Percentiles rank a stretch among this genome's conserved stretches.
Conservation (phyloP, 495 filamentous ascomycete species). For the Penicillium flavigenum region DNA sequence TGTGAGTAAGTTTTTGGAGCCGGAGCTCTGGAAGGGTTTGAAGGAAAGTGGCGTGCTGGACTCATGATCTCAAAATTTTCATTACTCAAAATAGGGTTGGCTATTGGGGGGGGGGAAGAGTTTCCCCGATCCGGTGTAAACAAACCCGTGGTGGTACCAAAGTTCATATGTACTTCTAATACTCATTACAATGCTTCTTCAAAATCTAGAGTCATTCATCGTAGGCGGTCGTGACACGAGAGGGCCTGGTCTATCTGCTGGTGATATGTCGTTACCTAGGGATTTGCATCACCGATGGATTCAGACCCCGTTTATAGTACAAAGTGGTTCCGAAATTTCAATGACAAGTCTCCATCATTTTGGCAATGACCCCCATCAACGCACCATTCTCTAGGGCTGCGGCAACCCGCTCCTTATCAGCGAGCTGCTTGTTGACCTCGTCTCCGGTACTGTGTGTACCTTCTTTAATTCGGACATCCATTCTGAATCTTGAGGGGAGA, state of each 20-base stretch:
- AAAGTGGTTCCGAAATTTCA: slow-evolving; percentile 20
- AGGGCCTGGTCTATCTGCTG: background rate
- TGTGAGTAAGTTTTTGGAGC: slow-evolving; percentile 93
- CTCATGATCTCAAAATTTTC: slow-evolving; percentile 40
- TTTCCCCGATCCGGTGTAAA: slow-evolving; percentile 21
- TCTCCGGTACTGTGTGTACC: slow-evolving; percentile 93
- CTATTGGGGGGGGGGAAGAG: slow-evolving; percentile 3
- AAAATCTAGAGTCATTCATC: slow-evolving; percentile 7
- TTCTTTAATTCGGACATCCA: slow-evolving; percentile 93
- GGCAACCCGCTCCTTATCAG: slow-evolving; percentile 93
- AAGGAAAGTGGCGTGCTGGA: slow-evolving; percentile 88
- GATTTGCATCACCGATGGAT: background rate
- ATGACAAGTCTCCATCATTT: slow-evolving; percentile 86
- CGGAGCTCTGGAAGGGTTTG: slow-evolving; percentile 83
- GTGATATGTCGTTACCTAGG: background rate
- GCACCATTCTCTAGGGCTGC: slow-evolving; percentile 93
- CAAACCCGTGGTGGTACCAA: slow-evolving; percentile 5
- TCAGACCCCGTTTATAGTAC: background rate
- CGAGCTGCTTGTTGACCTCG: slow-evolving; percentile 92
- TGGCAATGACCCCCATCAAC: slow-evolving; percentile 79
- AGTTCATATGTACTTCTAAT: slow-evolving; percentile 22
- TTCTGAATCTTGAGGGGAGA: slow-evolving; percentile 85
- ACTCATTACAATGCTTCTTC: slow-evolving; percentile 13
- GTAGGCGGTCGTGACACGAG: slow-evolving; percentile 6
- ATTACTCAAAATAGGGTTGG: slow-evolving; percentile 9